A percentile compares a stretch with the other conserved stretches of the same genome.
Conservation (phyloP, 495 filamentous ascomycete genomes). For the Penicilliopsis zonata region DNA sequence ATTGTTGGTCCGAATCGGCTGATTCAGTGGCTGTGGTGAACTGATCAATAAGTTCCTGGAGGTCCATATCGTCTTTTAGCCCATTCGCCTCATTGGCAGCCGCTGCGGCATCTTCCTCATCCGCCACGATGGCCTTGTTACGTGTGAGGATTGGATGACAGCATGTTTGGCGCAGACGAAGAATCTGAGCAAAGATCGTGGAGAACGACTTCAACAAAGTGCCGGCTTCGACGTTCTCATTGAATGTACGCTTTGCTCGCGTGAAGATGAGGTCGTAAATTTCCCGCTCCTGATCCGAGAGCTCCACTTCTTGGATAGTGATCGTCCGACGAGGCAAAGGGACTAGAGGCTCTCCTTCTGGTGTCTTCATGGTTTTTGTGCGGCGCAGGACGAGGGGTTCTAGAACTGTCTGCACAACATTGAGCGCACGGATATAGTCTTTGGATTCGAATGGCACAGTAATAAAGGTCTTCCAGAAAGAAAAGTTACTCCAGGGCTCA, state of each 20-base stretch:
- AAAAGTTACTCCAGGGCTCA: conserved; percentile 96
- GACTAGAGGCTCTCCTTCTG: conserved; percentile 75
- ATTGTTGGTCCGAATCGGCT: conserved; percentile 27
- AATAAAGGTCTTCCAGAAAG: conserved; percentile 98
- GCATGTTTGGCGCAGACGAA: conserved; percentile 86
- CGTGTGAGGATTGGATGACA: conserved; percentile 86
- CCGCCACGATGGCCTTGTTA: conserved; percentile 70
- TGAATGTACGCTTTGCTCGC: conserved; percentile 71
- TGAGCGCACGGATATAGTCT: conserved; percentile 82
- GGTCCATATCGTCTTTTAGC: conserved; percentile 91
- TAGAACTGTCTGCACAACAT: conserved; percentile 93
- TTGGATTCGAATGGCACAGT: conserved; percentile 93
- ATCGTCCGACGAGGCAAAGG: conserved; percentile 71
- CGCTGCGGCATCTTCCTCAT: conserved; percentile 75
- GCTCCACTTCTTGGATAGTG: conserved; percentile 72
- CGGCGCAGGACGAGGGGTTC: conserved; percentile 90
- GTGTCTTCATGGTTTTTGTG: conserved; percentile 97
- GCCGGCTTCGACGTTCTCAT: conserved; percentile 76
- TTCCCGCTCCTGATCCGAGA: conserved; percentile 72
- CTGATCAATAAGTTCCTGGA: conserved; percentile 68
- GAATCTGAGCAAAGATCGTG: conserved; percentile 92
- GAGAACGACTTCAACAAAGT: conserved; percentile 91
- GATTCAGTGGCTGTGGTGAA: conserved; percentile 62
- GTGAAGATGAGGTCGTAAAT: conserved; percentile 86
- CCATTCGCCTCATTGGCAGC: conserved; percentile 69